Conservation (phyloP, 345 rosid species). For the Physaria fendleri region DNA sequence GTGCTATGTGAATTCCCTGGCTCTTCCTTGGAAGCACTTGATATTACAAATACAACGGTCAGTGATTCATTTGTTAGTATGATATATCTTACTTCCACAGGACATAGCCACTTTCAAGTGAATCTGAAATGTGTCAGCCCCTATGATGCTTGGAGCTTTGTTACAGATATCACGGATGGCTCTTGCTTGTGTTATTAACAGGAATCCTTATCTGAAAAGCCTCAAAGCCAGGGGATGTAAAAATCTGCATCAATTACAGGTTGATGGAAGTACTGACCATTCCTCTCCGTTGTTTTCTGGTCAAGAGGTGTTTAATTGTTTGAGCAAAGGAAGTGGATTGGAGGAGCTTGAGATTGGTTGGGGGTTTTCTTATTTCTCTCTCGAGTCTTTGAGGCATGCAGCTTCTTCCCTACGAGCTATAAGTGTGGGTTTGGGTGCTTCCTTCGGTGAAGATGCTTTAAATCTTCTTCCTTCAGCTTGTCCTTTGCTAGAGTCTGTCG, state of each 20-base stretch:
- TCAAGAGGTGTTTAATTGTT: constrained; percentile 31
- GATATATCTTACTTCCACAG: neutral
- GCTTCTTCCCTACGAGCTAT: constrained; percentile 37
- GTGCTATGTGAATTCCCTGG: constrained; percentile 53
- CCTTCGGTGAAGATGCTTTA: constrained; percentile 52
- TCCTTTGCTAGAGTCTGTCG: constrained; percentile 55
- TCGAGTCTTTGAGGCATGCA: constrained; percentile 58
- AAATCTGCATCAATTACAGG: constrained; percentile 40
- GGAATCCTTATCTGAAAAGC: constrained; percentile 52
- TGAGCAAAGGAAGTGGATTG: constrained; percentile 44
- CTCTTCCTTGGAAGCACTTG: constrained; percentile 65
- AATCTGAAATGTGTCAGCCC: neutral
- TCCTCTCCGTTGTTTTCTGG: constrained; percentile 20
- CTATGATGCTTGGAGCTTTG: constrained; percentile 1
- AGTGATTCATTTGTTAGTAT: constrained; percentile 21
- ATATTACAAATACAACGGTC: constrained; percentile 69
- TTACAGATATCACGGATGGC: constrained; percentile 58
- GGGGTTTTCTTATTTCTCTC: constrained; percentile 53
- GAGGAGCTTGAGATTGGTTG: constrained; percentile 64
- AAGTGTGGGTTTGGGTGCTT: constrained; percentile 70
- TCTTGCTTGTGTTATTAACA: constrained; percentile 41
- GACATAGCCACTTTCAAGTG: neutral
- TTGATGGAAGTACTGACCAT: constrained; percentile 11
- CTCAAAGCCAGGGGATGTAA: constrained; percentile 64
- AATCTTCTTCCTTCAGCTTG: constrained; percentile 44